Evolutionary conservation across 108 stramenopile species (phyloP).

Genomic region (Poteriospumella lacustris): DNA sequence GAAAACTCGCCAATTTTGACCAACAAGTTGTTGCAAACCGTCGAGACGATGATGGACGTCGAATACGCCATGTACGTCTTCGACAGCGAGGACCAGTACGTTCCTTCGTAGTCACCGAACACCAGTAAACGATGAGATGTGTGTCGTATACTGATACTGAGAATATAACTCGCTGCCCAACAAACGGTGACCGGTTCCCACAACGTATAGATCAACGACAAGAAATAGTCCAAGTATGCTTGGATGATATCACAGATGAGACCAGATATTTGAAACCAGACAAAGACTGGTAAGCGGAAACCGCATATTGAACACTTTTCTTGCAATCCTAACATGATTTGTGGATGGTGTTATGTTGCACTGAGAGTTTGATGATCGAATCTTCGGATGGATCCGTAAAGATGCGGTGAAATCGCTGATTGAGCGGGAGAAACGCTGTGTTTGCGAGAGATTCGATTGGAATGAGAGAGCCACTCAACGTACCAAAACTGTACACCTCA

Average conservation of each 20-base stretch:
- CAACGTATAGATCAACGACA: conserved; percentile 1
- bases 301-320: background rate
- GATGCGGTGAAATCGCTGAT: too few relatives aligned
- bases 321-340: too few relatives aligned
- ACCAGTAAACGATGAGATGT: conserved; percentile 63
- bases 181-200: conserved; percentile 39
- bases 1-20: conserved; percentile 34
- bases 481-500: too few relatives aligned
- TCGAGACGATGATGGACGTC: conserved; percentile 58
- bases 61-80: conserved; percentile 65
- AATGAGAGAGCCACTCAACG: too few relatives aligned
- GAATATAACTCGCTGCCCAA: conserved; percentile 57
- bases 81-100: conserved; percentile 52
- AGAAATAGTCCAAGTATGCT: background rate
- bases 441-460: too few relatives aligned
- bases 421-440: too few relatives aligned
- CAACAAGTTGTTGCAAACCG: conserved; percentile 58
- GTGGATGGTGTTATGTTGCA: too few relatives aligned
- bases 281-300: background rate
- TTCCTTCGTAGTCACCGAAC: conserved; percentile 66
- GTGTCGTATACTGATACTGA: conserved; percentile 60
- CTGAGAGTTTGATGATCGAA: too few relatives aligned
- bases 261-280: conserved; percentile 5
- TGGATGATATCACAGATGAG: conserved; percentile 21
- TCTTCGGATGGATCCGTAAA: too few relatives aligned